phyloP scores from a whole-genome alignment of 2,329 filamentous ascomycete genomes.

The Penicillium brasilianum region DNA sequence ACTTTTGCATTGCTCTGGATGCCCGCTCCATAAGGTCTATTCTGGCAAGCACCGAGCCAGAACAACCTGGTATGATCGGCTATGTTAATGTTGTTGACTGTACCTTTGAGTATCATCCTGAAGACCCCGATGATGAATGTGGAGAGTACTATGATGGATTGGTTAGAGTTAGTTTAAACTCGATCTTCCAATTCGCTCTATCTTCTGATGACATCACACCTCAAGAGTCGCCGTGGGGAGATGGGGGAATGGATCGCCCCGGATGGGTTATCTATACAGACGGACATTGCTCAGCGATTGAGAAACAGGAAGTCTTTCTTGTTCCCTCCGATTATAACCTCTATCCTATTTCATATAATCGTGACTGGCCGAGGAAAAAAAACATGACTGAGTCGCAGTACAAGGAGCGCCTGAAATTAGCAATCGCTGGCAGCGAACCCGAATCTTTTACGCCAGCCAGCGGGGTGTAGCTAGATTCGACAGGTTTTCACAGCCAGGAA shows the following conservation, averaged over 20 bases:
- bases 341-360: neutral
- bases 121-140: slow-evolving; percentile 9
- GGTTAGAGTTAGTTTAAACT: slow-evolving; percentile 11
- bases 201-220: slow-evolving; percentile 12
- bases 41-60: slow-evolving; percentile 16
- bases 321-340: slow-evolving; percentile 6
- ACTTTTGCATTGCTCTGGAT: slow-evolving; percentile 15
- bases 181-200: slow-evolving; percentile 12
- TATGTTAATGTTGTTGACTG: slow-evolving; percentile 14
- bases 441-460: no score
- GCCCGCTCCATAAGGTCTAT: slow-evolving; percentile 15
- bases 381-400: slow-evolving; percentile 11
- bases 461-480: no score
- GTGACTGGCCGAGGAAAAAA: neutral
- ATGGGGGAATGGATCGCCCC: slow-evolving; percentile 19
- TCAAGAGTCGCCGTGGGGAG: slow-evolving; percentile 13
- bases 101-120: slow-evolving; percentile 6
- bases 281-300: slow-evolving; percentile 6
- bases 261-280: slow-evolving; percentile 10
- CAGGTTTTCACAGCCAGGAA: no score
- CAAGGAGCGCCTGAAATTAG: neutral
- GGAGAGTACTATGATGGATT: slow-evolving; percentile 16
- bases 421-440: no score
- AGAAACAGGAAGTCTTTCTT: slow-evolving; percentile 9
- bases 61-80: slow-evolving; percentile 8